Percentiles rank a stretch among this genome's conserved stretches.
phyloP scores from a whole-genome alignment of 441 rosid genomes.

The Hypseocharis bilobata region DNA sequence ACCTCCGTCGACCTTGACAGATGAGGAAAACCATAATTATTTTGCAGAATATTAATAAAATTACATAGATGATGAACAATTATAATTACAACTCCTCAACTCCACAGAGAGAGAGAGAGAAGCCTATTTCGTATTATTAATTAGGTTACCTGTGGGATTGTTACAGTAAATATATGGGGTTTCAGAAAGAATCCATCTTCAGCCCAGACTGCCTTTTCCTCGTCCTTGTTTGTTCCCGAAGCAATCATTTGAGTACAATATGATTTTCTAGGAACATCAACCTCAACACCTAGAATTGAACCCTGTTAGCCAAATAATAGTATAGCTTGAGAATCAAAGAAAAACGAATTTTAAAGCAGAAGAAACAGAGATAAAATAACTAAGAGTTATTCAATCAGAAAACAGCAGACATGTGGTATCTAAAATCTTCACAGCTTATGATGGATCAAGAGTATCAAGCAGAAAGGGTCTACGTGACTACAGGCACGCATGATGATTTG shows the following conservation, averaged over 20 bases:
- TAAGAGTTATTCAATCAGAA: conserved; percentile 3
- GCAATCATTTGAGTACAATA: conserved; percentile 48
- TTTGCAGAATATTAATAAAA: conserved; percentile 7
- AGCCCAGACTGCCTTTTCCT: conserved; percentile 34
- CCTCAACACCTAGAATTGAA: conserved; percentile 94
- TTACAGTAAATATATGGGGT: conserved; percentile 59
- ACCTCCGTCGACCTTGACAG: conserved; percentile 76
- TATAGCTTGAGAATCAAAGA: conserved; percentile 32
- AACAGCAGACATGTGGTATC: not conserved
- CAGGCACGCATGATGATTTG: not conserved
- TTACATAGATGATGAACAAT: not conserved
- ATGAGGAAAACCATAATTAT: not conserved
- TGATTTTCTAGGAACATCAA: conserved; percentile 49
- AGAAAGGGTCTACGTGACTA: no score
- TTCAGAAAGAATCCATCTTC: conserved; percentile 63
- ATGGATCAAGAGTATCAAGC: no score
- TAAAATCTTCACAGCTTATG: not conserved
- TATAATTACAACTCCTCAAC: not conserved
- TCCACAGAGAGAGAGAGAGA: no score
- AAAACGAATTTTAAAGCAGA: not conserved
- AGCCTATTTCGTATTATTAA: not conserved
- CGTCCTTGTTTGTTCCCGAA: conserved; percentile 33
- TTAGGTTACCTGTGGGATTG: conserved; percentile 56
- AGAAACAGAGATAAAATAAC: not conserved
- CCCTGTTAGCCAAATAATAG: conserved; percentile 87